These are phyloP conservation scores for Scenedesmus sp. DNA, from an alignment of 163 green algal genomes.

Conservation along the genomic window DNA sequence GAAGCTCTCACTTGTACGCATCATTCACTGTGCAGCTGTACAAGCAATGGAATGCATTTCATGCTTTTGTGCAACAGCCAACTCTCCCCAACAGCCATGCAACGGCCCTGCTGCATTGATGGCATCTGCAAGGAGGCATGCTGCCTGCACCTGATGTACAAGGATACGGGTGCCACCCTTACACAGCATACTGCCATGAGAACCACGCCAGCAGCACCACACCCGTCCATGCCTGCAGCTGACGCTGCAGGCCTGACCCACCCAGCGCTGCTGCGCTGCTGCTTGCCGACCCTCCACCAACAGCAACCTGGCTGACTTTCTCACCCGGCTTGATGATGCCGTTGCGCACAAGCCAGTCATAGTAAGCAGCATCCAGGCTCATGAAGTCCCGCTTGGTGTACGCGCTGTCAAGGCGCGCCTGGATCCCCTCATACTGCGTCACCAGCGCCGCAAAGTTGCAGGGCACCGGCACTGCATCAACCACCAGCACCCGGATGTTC, in stretches of 20 bases:
- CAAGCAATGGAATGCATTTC: background rate
- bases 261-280: background rate
- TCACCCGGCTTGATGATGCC: conserved; percentile 7
- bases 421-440: background rate
- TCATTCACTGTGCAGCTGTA: background rate
- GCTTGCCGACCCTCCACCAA: background rate
- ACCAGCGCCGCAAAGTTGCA: conserved; percentile 43
- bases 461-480: conserved; percentile 35
- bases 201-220: background rate
- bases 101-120: background rate
- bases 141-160: background rate
- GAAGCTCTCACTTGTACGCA: background rate
- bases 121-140: background rate
- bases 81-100: background rate
- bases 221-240: background rate
- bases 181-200: background rate
- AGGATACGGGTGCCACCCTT: background rate
- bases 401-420: background rate
- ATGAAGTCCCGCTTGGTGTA: background rate
- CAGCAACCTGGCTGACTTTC: background rate
- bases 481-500: conserved; percentile 30
- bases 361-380: conserved; percentile 26
- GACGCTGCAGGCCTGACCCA: background rate
- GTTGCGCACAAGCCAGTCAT: conserved; percentile 41
- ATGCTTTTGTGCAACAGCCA: background rate